Evolutionary conservation across 2,329 filamentous ascomycete species (phyloP), one percentile per base, ranked within the genome.

Genomic region (Diaporthe ilicicola): DNA sequence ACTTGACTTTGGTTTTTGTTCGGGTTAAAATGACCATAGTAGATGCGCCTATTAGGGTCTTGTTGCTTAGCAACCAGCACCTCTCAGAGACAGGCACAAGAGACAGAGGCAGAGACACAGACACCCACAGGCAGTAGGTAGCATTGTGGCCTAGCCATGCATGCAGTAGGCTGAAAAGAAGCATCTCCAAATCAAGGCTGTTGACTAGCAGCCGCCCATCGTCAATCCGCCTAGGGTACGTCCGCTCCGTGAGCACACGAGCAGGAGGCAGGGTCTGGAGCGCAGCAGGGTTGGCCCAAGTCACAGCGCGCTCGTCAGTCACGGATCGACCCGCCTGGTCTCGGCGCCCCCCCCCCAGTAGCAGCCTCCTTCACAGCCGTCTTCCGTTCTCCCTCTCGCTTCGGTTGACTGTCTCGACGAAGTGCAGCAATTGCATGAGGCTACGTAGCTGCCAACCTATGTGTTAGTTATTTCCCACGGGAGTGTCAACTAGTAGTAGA

Each of bases 301-400:
- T 51, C 39, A 29, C 17, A 22, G 59, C 24, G 29, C n/a, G n/a
- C 59, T 64, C 44, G 59, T 50, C 54, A 50, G 53, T 69, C 44
- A 69, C 66, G 54, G 66, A 69, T 69, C 66, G 54, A 61, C 66
- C 66, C 66, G 66, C 66, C 44, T 61, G 59, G 42, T 48, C 56
- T 62, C 56, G 56, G 56, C 55, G 29, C 27, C 24, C 56, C 27
- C 24, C 56, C 19, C 39, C 56, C 27, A 61, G 55, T 17, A 46
- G 56, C 55, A 59, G 51, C 51, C 29, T 55, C 51, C 8, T 55
- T 37, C 51, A 22, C 32, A 19, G 51, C 51, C 37, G 29, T 55
- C 29, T 34, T 29, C 37, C 34, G 37, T 19, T 39, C 32, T 24
- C 22, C n/a, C n/a, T 19, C 22, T 42, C 34, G 54, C 54, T 27